These are phyloP conservation scores for Nepenthes gracilis DNA, from an alignment of 148 eudicot species.

Conservation along the genomic window DNA sequence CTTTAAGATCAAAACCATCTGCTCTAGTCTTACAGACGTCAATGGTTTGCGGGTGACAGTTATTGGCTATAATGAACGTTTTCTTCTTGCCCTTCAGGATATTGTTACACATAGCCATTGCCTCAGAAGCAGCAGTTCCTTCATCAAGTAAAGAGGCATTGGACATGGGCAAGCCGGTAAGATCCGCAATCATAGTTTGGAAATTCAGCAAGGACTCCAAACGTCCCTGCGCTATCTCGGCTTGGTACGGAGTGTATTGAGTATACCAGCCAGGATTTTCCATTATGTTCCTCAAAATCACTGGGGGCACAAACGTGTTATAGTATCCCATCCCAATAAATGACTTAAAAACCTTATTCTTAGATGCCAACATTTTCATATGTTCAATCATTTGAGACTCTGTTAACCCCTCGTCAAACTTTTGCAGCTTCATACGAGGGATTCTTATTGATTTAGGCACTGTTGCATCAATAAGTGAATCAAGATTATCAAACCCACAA, in stretches of 20 bases:
- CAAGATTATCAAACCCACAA: constrained; percentile 53
- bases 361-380: constrained; percentile 70
- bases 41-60: constrained; percentile 88
- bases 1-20: constrained; percentile 74
- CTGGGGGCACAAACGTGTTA: constrained; percentile 72
- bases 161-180: constrained; percentile 87
- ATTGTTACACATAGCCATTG: constrained; percentile 97
- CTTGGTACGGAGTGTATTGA: constrained; percentile 94
- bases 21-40: constrained; percentile 86
- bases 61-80: constrained; percentile 69
- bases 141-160: constrained; percentile 91
- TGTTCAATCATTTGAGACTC: constrained; percentile 82
- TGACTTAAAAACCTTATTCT: constrained; percentile 70
- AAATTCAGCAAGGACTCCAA: constrained; percentile 75
- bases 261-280: constrained; percentile 98
- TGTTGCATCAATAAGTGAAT: constrained; percentile 69
- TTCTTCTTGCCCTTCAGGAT: constrained; percentile 80
- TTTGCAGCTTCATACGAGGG: constrained; percentile 44
- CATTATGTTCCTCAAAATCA: constrained; percentile 87
- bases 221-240: constrained; percentile 90
- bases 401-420: constrained; percentile 73
- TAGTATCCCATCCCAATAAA: constrained; percentile 97
- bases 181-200: constrained; percentile 81
- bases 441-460: constrained; percentile 76
- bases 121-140: constrained; percentile 96